Base-by-base conservation (phyloP, 345 rosid genomes). In the Stellera chamaejasme region DNA sequence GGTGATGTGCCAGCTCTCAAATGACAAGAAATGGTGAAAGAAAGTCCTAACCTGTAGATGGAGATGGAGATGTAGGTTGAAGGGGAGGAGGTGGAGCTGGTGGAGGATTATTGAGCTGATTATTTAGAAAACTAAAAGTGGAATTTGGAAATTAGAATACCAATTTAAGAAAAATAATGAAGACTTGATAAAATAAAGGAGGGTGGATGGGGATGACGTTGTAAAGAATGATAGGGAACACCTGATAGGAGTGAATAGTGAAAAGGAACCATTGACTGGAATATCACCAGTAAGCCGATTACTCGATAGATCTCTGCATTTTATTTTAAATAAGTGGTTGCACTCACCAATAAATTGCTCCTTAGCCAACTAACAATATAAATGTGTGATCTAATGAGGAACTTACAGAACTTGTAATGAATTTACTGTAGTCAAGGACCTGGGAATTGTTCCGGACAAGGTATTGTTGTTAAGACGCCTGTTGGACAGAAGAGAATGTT, bases 401-500 rank as follows among this genome's bases (percentile, higher is more conserved):
- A 85, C 96, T 84, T 65, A 87, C 92, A 87, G 77, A 53, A 84
- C 89, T 87, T 84, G 96, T 69, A 87, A 69, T 54, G 77, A 5
- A 3, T 0, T 3, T 54, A 87, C 56, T 5, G 11, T 13, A 39
- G 92, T 87, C 61, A 87, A 77, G 39, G 59, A 26, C 75, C 15
- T 1, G 27, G 96, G 96, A 79, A 87, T 87, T 26, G 45, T 52
- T 49, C 82, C 89, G 10, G 76, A 46, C 68, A 87, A 72, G 52
- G 48, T 73, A 67, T 87, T 87, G 71, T 84, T 84, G 71, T 87
- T 84, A 58, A 87, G 85, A 75, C 85, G 96, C 82, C 96, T 84
- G 41, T 59, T 56, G 48, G 63, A 70, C 59, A 51, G 11, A 63
- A 48, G 16, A 59, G 16, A 59, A 36, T 42, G 45, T 64, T 19